These are phyloP conservation scores for Metarhizium humberi DNA, from an alignment of 2,329 filamentous ascomycete species.

Conservation along the genomic window DNA sequence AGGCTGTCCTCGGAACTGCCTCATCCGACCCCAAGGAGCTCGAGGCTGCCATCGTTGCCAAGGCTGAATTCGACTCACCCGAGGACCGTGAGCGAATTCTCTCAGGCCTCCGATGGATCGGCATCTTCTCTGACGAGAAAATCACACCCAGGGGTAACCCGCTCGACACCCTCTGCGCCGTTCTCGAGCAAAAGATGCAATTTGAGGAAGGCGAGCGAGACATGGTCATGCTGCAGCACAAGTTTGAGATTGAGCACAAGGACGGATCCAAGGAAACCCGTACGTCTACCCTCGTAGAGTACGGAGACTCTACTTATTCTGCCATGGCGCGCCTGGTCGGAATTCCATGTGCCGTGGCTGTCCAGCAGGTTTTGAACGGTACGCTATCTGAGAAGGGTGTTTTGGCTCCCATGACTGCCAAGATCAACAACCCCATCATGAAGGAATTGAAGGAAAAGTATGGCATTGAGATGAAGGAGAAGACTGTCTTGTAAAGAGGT, in stretches of 20 bases:
- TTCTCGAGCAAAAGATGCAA: slow-evolving; percentile 85
- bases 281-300: slow-evolving; percentile 74
- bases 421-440: slow-evolving; percentile 65
- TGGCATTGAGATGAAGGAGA: slow-evolving; percentile 63
- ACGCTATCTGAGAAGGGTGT: slow-evolving; percentile 65
- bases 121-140: slow-evolving; percentile 56
- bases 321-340: slow-evolving; percentile 81
- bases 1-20: slow-evolving; percentile 62
- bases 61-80: slow-evolving; percentile 60
- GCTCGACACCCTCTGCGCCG: slow-evolving; percentile 83
- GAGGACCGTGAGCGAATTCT: slow-evolving; percentile 64
- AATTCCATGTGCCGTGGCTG: slow-evolving; percentile 58
- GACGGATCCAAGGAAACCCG: slow-evolving; percentile 69
- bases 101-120: slow-evolving; percentile 64
- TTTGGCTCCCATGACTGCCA: slow-evolving; percentile 64
- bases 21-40: slow-evolving; percentile 62
- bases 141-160: slow-evolving; percentile 69
- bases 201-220: slow-evolving; percentile 77
- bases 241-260: slow-evolving; percentile 52
- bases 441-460: slow-evolving; percentile 72
- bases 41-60: slow-evolving; percentile 61
- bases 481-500: slow-evolving; percentile 32
- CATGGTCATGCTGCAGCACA: slow-evolving; percentile 71
- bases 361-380: slow-evolving; percentile 69
- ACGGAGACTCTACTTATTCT: slow-evolving; percentile 73